Percentiles rank a stretch among this genome's conserved stretches.
These are phyloP conservation scores for Encephalitozoon romaleae DNA, from an alignment of 371 early-diverging fungal genomes.

Conservation along the genomic window DNA sequence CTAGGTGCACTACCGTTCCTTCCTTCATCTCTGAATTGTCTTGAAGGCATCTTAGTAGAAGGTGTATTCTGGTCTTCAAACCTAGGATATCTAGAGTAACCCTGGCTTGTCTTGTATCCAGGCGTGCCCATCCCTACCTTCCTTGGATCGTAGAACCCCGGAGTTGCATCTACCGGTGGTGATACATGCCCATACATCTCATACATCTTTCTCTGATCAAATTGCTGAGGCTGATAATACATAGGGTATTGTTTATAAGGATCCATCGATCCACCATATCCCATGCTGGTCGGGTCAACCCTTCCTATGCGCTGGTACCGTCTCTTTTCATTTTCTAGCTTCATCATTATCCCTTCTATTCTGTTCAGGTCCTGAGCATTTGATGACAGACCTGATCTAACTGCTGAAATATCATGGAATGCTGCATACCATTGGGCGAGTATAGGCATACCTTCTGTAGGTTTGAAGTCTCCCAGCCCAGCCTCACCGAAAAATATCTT, in stretches of 20 bases:
- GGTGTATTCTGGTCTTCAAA: neutral
- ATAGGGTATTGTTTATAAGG: neutral
- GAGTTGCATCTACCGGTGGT: neutral
- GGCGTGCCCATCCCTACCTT: neutral
- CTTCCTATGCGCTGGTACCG: slow-evolving; percentile 36
- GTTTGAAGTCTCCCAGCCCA: slow-evolving; percentile 36
- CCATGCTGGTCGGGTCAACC: neutral
- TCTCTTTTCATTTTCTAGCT: slow-evolving; percentile 55
- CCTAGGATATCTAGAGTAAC: neutral
- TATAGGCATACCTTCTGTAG: slow-evolving; percentile 34
- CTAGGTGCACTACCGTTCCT: neutral
- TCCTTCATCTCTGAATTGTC: neutral
- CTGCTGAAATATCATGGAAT: slow-evolving; percentile 57
- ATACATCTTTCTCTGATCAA: slow-evolving; percentile 15
- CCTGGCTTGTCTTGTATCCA: neutral
- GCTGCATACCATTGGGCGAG: slow-evolving; percentile 58
- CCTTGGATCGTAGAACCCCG: neutral
- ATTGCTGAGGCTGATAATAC: neutral
- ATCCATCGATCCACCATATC: neutral
- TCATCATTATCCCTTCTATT: slow-evolving; percentile 56
- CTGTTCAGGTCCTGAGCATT: slow-evolving; percentile 21
- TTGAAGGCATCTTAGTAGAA: neutral
- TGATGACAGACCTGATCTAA: slow-evolving; percentile 45
- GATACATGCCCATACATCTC: neutral
- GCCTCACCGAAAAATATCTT: slow-evolving; percentile 53